Evolutionary conservation across 106 monocot species (phyloP).

Genomic region (Acorus gramineus): DNA sequence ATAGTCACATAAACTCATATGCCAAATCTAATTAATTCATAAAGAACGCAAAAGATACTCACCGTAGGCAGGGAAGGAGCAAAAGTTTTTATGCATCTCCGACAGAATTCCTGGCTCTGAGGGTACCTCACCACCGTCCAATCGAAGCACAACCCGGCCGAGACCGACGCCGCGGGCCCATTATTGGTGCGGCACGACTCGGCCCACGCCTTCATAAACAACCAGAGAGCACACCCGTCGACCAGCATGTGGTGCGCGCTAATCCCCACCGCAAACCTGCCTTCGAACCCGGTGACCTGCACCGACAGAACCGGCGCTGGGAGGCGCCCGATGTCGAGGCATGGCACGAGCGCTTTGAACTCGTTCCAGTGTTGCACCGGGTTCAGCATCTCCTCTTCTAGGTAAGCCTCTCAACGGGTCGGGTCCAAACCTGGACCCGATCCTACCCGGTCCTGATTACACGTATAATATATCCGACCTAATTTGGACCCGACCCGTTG

Average conservation of each 20-base stretch:
- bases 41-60: too few relatives aligned
- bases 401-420: too few relatives aligned
- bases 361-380: slow-evolving; percentile 18
- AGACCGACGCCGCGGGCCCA: neutral
- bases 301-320: slow-evolving; percentile 19
- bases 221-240: slow-evolving; percentile 31
- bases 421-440: too few relatives aligned
- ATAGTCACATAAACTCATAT: too few relatives aligned
- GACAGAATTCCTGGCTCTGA: too few relatives aligned
- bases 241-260: slow-evolving; percentile 22
- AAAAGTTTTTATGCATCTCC: too few relatives aligned
- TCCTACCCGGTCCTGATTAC: too few relatives aligned
- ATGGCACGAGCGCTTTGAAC: slow-evolving; percentile 23
- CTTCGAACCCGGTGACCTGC: slow-evolving; percentile 24
- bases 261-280: slow-evolving; percentile 26
- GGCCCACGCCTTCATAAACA: slow-evolving; percentile 30
- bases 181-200: slow-evolving; percentile 2
- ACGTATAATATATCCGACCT: too few relatives aligned
- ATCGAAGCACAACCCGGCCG: neutral
- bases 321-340: slow-evolving; percentile 5
- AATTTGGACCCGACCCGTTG: too few relatives aligned
- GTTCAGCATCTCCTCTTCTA: too few relatives aligned
- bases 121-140: slow-evolving; percentile 19
- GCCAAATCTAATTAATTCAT: too few relatives aligned
- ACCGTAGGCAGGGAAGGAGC: too few relatives aligned